Conservation (phyloP, 257 asterid genomes). For the Dorcoceras hygrometricum region DNA sequence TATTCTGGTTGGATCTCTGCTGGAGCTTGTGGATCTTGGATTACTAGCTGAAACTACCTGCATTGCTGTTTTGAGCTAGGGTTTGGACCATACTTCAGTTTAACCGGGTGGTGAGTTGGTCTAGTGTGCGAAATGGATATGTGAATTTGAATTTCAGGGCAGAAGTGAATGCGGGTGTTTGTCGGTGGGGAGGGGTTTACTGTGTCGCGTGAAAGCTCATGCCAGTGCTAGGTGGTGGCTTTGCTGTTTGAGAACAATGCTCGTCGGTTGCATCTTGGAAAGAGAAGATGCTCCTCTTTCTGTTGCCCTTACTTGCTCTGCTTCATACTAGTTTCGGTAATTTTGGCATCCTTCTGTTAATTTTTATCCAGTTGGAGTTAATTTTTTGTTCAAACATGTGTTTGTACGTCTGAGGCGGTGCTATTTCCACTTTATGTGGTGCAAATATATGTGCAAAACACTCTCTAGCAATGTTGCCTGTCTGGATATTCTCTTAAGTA, state of each 20-base stretch:
- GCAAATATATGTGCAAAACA: background rate
- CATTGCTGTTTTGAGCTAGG: constrained; percentile 55
- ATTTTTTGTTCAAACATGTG: constrained; percentile 12
- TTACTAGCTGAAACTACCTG: constrained; percentile 29
- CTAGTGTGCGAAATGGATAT: constrained; percentile 33
- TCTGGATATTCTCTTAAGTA: background rate
- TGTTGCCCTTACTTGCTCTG: constrained; percentile 57
- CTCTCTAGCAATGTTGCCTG: background rate
- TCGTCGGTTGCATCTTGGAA: constrained; percentile 41
- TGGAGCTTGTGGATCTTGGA: constrained; percentile 47
- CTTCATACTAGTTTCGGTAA: constrained; percentile 60
- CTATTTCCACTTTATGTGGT: background rate
- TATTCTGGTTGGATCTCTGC: constrained; percentile 28
- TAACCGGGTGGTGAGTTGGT: constrained; percentile 7
- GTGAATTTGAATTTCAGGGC: constrained; percentile 30
- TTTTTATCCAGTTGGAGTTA: constrained; percentile 1
- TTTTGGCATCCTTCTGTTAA: background rate
- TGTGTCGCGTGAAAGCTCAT: constrained; percentile 40
- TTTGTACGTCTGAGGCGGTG: background rate
- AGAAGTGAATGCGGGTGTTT: constrained; percentile 41
- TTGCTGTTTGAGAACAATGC: constrained; percentile 51
- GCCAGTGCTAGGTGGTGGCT: constrained; percentile 28
- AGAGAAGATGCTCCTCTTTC: constrained; percentile 65
- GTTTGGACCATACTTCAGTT: constrained; percentile 22
- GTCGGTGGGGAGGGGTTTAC: constrained; percentile 35